Conservation (phyloP, 805 yeast species). For the Metschnikowia reukaufii region DNA sequence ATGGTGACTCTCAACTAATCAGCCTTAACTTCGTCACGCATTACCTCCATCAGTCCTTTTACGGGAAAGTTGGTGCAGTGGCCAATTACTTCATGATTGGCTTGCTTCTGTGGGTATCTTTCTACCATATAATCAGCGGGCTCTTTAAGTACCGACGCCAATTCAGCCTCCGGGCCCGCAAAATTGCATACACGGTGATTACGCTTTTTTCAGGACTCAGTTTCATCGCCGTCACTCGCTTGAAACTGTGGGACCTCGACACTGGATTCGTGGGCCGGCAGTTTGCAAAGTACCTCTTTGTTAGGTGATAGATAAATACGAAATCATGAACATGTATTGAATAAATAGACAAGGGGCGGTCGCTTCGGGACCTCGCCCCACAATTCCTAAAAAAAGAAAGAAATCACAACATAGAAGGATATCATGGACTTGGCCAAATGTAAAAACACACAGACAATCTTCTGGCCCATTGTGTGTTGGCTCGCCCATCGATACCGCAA, state of each 20-base stretch:
- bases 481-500: no score
- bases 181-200: conserved; percentile 45
- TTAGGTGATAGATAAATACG: neutral
- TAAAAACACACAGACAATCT: no score
- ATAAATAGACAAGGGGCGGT: conserved; percentile 4
- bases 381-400: no score
- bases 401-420: no score
- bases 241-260: conserved; percentile 25
- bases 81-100: conserved; percentile 19
- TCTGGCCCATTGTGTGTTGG: no score
- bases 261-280: conserved; percentile 30
- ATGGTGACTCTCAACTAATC: conserved; percentile 64
- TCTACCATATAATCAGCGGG: conserved; percentile 60
- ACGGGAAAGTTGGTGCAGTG: conserved; percentile 15
- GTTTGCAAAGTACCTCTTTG: conserved; percentile 29
- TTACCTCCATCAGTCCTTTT: conserved; percentile 15
- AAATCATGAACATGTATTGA: neutral
- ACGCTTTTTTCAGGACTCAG: conserved; percentile 37
- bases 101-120: conserved; percentile 22
- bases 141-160: conserved; percentile 45
- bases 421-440: no score
- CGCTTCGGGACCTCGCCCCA: no score
- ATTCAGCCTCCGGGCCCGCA: conserved; percentile 41
- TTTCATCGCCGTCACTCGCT: conserved; percentile 33
- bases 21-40: conserved; percentile 50